Percentiles rank a stretch among this genome's conserved stretches.
Conservation (phyloP, 2,329 filamentous ascomycete species). For the Colletotrichum sp. region DNA sequence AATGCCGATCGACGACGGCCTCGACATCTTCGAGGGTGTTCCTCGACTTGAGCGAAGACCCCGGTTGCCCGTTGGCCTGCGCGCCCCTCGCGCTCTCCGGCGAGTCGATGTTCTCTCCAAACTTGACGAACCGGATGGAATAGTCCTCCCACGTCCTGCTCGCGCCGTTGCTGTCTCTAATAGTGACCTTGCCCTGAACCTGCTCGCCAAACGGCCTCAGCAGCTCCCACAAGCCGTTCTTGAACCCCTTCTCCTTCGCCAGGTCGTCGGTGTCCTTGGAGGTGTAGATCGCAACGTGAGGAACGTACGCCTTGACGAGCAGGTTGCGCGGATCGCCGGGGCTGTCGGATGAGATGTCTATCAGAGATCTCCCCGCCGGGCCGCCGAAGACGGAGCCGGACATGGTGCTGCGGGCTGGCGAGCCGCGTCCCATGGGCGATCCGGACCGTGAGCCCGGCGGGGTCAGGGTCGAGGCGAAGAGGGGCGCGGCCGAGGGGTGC, state of each 20-base stretch:
- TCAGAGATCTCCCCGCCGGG: conserved; percentile 47
- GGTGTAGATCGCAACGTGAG: conserved; percentile 86
- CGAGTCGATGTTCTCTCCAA: conserved; percentile 64
- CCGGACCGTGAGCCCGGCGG: conserved; percentile 71
- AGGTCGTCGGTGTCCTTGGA: conserved; percentile 86
- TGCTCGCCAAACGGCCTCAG: conserved; percentile 90
- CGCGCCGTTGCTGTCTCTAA: conserved; percentile 87
- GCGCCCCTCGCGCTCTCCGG: conserved; percentile 45
- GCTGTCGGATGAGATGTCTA: conserved; percentile 47
- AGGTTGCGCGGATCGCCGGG: conserved; percentile 65
- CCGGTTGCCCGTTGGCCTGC: conserved; percentile 31
- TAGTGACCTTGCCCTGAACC: conserved; percentile 84
- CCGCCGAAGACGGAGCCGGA: conserved; percentile 64
- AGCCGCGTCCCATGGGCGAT: conserved; percentile 67
- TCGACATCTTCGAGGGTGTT: conserved; percentile 70
- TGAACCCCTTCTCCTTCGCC: conserved; percentile 82
- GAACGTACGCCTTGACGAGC: conserved; percentile 85
- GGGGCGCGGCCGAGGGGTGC: conserved; percentile 63
- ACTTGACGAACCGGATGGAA: conserved; percentile 81
- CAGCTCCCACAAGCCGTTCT: conserved; percentile 81
- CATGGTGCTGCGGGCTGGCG: conserved; percentile 57
- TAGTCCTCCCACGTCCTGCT: conserved; percentile 89
- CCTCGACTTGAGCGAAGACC: conserved; percentile 18
- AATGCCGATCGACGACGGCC: conserved; percentile 78
- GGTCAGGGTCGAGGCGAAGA: conserved; percentile 71